These are phyloP conservation scores for Yamadazyma sp. DNA, from an alignment of 805 yeast species.

Conservation along the genomic window DNA sequence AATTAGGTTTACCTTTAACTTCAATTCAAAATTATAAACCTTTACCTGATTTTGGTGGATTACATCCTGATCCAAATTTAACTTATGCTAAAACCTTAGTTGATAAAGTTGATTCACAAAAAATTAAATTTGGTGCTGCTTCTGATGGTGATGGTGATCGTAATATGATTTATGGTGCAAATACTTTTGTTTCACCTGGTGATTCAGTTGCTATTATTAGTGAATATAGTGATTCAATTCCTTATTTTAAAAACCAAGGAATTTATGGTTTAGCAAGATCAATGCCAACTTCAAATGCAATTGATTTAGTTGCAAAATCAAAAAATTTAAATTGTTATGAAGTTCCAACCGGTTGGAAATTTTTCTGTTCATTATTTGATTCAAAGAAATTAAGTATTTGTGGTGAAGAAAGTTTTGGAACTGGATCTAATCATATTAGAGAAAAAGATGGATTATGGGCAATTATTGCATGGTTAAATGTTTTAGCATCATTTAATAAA, in stretches of 20 bases:
- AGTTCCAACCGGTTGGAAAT: constrained; percentile 99
- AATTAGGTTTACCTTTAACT: constrained; percentile 69
- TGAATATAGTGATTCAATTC: constrained; percentile 83
- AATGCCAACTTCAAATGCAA: constrained; percentile 95
- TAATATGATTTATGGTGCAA: constrained; percentile 96
- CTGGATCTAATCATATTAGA: constrained; percentile 95
- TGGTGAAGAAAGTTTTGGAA: constrained; percentile 98
- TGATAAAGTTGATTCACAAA: constrained; percentile 73
- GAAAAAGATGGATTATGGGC: constrained; percentile 99
- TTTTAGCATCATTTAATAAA: constrained; percentile 78
- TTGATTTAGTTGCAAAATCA: constrained; percentile 82
- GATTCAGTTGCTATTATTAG: constrained; percentile 97
- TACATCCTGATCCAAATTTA: constrained; percentile 97
- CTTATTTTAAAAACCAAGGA: constrained; percentile 86
- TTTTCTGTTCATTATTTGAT: constrained; percentile 93
- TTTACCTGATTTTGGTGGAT: constrained; percentile 90
- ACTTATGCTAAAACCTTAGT: constrained; percentile 91
- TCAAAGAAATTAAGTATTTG: constrained; percentile 91
- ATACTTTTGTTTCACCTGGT: constrained; percentile 95
- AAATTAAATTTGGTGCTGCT: constrained; percentile 94
- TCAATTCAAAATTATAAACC: constrained; percentile 80
- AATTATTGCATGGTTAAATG: constrained; percentile 93
- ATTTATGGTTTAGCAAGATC: constrained; percentile 92
- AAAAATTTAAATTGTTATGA: constrained; percentile 79
- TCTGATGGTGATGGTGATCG: constrained; percentile 99